Evolutionary conservation across 164 flowering plant genomes (phyloP).

Genomic region (Nymphaea colorata): DNA sequence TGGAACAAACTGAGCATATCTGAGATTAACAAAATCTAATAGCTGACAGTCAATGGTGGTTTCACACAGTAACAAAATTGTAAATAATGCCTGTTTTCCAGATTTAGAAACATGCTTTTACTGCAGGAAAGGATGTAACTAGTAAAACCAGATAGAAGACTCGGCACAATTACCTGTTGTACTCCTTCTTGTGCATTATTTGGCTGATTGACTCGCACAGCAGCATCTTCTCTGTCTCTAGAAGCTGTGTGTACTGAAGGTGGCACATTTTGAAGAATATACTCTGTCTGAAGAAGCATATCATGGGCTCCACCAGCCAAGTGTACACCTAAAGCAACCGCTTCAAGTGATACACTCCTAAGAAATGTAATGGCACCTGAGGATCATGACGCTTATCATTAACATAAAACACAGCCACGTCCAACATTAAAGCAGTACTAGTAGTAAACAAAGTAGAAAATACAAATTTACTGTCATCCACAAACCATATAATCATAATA

Average conservation of each 20-base stretch:
- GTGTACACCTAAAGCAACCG: constrained; percentile 90
- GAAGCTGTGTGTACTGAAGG: constrained; percentile 38
- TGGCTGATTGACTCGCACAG: constrained; percentile 72
- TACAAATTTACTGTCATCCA: too few relatives aligned
- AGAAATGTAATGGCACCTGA: constrained; percentile 89
- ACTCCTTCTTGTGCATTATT: constrained; percentile 81
- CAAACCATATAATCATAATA: too few relatives aligned
- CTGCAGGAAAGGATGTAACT: too few relatives aligned
- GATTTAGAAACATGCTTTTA: too few relatives aligned
- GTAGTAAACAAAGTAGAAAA: too few relatives aligned
- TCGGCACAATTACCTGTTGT: constrained; percentile 37
- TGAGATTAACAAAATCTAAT: too few relatives aligned
- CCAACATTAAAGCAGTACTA: too few relatives aligned
- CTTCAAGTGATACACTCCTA: constrained; percentile 93
- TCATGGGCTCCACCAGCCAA: constrained; percentile 94
- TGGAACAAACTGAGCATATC: background rate
- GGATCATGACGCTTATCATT: constrained; percentile 1
- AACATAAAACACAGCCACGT: background rate
- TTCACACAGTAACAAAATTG: too few relatives aligned
- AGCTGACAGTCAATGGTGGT: too few relatives aligned
- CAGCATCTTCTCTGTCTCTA: constrained; percentile 26
- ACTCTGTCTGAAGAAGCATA: constrained; percentile 77
- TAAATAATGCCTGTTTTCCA: too few relatives aligned
- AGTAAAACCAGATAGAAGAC: background rate
- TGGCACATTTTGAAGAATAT: constrained; percentile 48